Evolutionary conservation across 169 alveolate species (phyloP).

Genomic region (Eimeria falciformis): DNA sequence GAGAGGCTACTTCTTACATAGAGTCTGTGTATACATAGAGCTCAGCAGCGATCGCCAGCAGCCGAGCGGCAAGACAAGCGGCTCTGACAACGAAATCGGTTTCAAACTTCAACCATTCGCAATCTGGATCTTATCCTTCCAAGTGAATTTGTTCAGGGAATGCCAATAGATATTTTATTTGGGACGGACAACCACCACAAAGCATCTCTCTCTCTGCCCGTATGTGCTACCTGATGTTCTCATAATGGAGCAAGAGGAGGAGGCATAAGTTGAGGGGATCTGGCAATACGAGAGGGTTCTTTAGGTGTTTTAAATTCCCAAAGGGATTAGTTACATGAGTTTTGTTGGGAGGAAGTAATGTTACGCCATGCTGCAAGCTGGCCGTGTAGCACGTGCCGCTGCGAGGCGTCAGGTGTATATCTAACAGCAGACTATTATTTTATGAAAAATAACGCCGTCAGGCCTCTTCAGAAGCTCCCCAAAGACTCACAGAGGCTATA

Average conservation of each 20-base stretch:
- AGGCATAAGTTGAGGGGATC: background rate
- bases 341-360: conserved; percentile 6
- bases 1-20: too few relatives aligned
- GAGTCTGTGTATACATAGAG: background rate
- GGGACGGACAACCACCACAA: background rate
- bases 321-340: background rate
- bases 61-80: background rate
- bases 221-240: background rate
- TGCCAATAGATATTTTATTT: conserved; percentile 8
- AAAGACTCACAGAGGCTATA: background rate
- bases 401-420: background rate
- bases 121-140: background rate
- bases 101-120: background rate
- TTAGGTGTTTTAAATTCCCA: conserved; percentile 1
- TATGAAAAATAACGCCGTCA: background rate
- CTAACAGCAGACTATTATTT: background rate
- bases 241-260: too few relatives aligned
- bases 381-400: conserved; percentile 13
- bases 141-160: background rate
- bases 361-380: background rate
- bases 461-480: background rate
- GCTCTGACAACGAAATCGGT: background rate
- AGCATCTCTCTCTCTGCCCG: background rate
- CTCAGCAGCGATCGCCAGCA: conserved; percentile 5
- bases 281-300: conserved; percentile 24